phyloP scores from a whole-genome alignment of 192 early-diverging fungal genomes.

The Spizellomyces punctatus region DNA sequence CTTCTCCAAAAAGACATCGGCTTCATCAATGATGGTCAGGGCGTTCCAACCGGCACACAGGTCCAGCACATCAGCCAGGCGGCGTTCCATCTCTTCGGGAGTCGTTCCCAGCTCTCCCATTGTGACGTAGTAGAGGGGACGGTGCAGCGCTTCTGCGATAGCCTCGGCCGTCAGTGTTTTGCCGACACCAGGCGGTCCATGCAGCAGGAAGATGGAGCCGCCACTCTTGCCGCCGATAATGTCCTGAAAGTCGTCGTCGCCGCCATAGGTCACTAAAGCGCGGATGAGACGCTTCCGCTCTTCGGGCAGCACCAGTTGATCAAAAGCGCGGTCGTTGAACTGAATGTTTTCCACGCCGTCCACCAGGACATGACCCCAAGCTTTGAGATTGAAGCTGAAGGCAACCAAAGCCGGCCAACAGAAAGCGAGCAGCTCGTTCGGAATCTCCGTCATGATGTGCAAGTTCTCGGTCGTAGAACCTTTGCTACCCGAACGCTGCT shows the following conservation, averaged over 20 bases:
- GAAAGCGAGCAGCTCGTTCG: slow-evolving; percentile 26
- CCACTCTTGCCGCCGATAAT: slow-evolving; percentile 56
- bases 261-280: slow-evolving; percentile 57
- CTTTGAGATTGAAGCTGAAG: slow-evolving; percentile 56
- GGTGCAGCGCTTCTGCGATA: slow-evolving; percentile 57
- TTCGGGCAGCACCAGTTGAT: slow-evolving; percentile 50
- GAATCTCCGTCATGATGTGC: slow-evolving; percentile 29
- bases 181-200: slow-evolving; percentile 59
- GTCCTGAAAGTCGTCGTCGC: slow-evolving; percentile 45
- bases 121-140: slow-evolving; percentile 60
- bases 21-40: slow-evolving; percentile 58
- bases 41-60: slow-evolving; percentile 59
- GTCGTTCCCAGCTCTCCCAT: slow-evolving; percentile 65
- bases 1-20: slow-evolving; percentile 63
- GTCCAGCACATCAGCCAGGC: slow-evolving; percentile 52
- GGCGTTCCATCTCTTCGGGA: slow-evolving; percentile 54
- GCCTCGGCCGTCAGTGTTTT: slow-evolving; percentile 66
- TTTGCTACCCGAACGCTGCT: slow-evolving; percentile 10
- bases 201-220: slow-evolving; percentile 56
- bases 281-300: slow-evolving; percentile 52
- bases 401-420: slow-evolving; percentile 58
- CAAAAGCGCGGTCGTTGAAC: slow-evolving; percentile 57
- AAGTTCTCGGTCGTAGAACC: slow-evolving; percentile 21
- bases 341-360: slow-evolving; percentile 41
- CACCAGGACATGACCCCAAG: slow-evolving; percentile 58